Evolutionary conservation across 371 early-diverging fungal species (phyloP), one percentile per base, ranked within the genome.

Genomic region (Mortierella sp.): DNA sequence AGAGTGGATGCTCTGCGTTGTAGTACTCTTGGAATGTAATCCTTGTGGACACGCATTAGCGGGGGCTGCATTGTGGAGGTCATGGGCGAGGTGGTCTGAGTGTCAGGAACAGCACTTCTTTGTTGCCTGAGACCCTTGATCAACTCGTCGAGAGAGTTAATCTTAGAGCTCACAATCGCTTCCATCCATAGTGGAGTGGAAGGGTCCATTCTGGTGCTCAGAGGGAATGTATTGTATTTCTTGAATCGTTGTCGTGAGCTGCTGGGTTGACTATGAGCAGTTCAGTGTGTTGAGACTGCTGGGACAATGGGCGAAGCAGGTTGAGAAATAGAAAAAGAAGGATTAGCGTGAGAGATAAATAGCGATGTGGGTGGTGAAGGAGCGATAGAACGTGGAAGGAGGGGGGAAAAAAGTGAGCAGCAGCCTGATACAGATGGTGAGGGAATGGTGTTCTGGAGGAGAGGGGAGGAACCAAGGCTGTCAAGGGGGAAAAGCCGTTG

Each of bases 41-140:
- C 57, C 29, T 27, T 49, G 27, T 16, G 13, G 43, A 63, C 63
- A 21, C 22, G 25, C 24, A 63, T 40, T 21, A 28, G 22, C 8
- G 63, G 63, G 34, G 40, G 39, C n/a, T 19, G 7, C 29, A 34
- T 28, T 14, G 16, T 10, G 13, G 55, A 44, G 22, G 39, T 14
- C 0, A 21, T 9, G 3, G 25, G 34, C 17, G 41, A 22, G 24
- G 17, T 24, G 16, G 39, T 39, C 8, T 10, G 39, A 7, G 39
- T 10, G 14, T 8, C 8, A 7, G 39, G 10, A 10, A 39, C 39
- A 39, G 39, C 8, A 34, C 34, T 34, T 4, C 10, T 10, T 34
- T 4, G 4, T 10, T 34, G 4, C 34, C 10, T 34, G 34, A 34
- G 34, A 34, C 34, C 34, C 34, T 34, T 34, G 34, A 34, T 34